These are phyloP conservation scores for Nemania sp. DNA, from an alignment of 2,329 filamentous ascomycete species.

Conservation along the genomic window DNA sequence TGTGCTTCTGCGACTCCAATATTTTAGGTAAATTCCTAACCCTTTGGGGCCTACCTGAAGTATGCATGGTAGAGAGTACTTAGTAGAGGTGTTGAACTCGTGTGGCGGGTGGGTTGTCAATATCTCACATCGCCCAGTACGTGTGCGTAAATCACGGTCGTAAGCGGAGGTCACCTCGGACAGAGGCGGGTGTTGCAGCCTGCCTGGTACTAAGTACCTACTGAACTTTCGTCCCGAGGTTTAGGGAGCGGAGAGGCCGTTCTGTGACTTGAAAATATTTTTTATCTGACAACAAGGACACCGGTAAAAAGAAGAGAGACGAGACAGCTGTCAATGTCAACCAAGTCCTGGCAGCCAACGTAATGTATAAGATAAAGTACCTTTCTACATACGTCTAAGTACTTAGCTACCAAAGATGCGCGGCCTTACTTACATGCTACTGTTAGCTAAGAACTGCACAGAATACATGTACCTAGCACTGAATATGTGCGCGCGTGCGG, in stretches of 20 bases:
- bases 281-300: constrained; percentile 8
- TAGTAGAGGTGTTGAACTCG: background rate
- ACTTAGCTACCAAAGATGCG: constrained; percentile 7
- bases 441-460: constrained; percentile 20
- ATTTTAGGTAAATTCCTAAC: too few relatives aligned
- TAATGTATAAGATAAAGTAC: background rate
- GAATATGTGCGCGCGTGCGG: constrained; percentile 21
- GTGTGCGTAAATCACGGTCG: background rate
- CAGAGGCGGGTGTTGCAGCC: too few relatives aligned
- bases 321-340: constrained; percentile 23
- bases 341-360: constrained; percentile 1
- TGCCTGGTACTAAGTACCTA: too few relatives aligned
- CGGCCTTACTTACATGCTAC: constrained; percentile 18
- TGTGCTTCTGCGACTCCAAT: constrained; percentile 8
- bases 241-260: background rate
- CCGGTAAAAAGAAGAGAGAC: constrained; percentile 15
- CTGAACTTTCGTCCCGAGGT: background rate
- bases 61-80: too few relatives aligned
- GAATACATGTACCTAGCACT: background rate
- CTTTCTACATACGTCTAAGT: background rate
- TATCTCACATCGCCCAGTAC: constrained; percentile 9
- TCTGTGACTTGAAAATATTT: background rate
- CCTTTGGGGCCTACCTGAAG: too few relatives aligned
- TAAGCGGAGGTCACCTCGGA: background rate
- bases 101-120: constrained; percentile 6